Conservation (phyloP, 2,329 filamentous ascomycete genomes). For the Stagonosporopsis tanaceti region DNA sequence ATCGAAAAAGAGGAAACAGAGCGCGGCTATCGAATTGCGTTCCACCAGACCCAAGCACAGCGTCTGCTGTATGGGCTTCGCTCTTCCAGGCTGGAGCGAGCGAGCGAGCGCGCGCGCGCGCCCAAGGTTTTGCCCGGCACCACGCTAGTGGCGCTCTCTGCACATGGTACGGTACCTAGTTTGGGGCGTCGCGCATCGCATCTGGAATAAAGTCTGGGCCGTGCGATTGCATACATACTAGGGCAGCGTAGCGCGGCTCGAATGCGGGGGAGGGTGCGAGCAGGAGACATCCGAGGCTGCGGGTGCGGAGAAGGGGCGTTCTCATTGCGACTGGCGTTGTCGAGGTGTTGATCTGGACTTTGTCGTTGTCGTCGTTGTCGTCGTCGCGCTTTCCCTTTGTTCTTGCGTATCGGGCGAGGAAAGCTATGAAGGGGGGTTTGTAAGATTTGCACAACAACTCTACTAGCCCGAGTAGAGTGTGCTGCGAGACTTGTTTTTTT, state of each 20-base stretch:
- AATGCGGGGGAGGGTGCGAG: slow-evolving; percentile 15
- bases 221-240: not conserved
- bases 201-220: slow-evolving; percentile 9
- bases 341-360: not conserved
- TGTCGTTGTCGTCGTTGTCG: no score
- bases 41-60: slow-evolving; percentile 7
- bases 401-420: slow-evolving; percentile 1
- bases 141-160: slow-evolving; percentile 5
- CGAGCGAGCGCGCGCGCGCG: no score
- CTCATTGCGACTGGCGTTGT: not conserved
- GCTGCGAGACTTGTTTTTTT: no score
- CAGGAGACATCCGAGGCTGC: slow-evolving; percentile 8
- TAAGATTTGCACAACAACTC: slow-evolving; percentile 9
- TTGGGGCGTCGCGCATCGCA: no score
- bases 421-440: slow-evolving; percentile 4
- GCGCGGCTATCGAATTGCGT: slow-evolving; percentile 16
- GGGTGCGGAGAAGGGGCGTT: not conserved
- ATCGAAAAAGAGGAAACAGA: slow-evolving; percentile 13
- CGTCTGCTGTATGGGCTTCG: slow-evolving; percentile 1
- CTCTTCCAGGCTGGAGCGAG: not conserved
- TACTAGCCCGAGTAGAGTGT: no score
- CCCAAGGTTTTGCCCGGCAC: slow-evolving; percentile 5
- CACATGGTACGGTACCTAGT: no score
- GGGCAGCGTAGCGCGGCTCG: not conserved
- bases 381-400: slow-evolving; percentile 4